phyloP scores from a whole-genome alignment of 805 yeast species.

The Candida verbasci region DNA sequence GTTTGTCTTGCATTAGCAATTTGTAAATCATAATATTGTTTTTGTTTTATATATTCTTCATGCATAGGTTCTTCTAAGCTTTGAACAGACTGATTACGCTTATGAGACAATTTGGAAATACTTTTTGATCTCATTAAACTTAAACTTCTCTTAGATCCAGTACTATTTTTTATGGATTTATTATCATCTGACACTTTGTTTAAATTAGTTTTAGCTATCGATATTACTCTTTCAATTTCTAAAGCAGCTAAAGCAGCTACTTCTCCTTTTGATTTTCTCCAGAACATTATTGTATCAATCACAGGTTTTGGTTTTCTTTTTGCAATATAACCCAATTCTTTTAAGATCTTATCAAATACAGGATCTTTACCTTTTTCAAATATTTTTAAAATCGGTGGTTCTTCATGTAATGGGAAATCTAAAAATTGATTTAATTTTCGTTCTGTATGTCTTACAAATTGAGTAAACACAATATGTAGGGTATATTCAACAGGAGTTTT shows the following conservation, averaged over 20 bases:
- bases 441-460: slow-evolving; percentile 92
- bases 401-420: slow-evolving; percentile 58
- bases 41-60: slow-evolving; percentile 15
- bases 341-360: slow-evolving; percentile 78
- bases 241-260: slow-evolving; percentile 51
- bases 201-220: slow-evolving; percentile 34
- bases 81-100: slow-evolving; percentile 41
- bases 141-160: slow-evolving; percentile 34
- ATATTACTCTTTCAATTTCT: slow-evolving; percentile 27
- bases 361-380: slow-evolving; percentile 85
- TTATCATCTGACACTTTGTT: slow-evolving; percentile 9
- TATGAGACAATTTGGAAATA: slow-evolving; percentile 36
- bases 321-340: slow-evolving; percentile 87
- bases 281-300: slow-evolving; percentile 95
- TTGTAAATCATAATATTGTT: slow-evolving; percentile 27
- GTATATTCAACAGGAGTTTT: slow-evolving; percentile 87
- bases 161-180: slow-evolving; percentile 11
- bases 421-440: slow-evolving; percentile 73
- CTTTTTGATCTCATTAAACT: slow-evolving; percentile 39
- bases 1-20: slow-evolving; percentile 49
- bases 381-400: slow-evolving; percentile 74
- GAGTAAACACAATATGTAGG: slow-evolving; percentile 88
- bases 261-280: slow-evolving; percentile 94
- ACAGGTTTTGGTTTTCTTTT: slow-evolving; percentile 89
- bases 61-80: not conserved